These are phyloP conservation scores for Capronia coronata DNA, from an alignment of 2,329 filamentous ascomycete species.

Conservation along the genomic window DNA sequence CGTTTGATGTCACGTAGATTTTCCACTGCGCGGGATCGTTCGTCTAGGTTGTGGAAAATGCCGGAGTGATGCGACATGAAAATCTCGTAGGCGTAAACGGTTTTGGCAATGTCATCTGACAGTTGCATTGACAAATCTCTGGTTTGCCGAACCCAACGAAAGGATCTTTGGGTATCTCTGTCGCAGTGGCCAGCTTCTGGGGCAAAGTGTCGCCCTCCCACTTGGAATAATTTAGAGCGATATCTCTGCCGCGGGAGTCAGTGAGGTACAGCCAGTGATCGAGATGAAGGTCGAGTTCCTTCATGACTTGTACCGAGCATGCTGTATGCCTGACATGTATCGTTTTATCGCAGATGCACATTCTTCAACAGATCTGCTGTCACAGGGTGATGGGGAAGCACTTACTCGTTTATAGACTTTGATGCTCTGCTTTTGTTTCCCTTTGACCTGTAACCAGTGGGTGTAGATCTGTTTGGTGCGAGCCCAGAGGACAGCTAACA, in stretches of 20 bases:
- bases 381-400: no score
- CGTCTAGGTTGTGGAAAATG: neutral
- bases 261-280: no score
- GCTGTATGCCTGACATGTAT: no score
- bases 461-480: neutral
- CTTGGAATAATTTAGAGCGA: neutral
- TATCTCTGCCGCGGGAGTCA: neutral
- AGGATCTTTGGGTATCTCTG: neutral
- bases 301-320: no score
- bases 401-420: neutral
- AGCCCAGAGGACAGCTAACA: neutral
- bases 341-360: no score
- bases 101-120: neutral
- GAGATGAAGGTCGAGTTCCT: no score
- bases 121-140: neutral
- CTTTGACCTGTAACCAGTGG: neutral
- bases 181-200: neutral
- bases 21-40: neutral
- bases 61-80: neutral
- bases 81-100: neutral
- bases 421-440: neutral
- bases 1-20: neutral
- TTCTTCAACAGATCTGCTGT: no score
- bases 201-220: neutral
- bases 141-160: neutral